Evolutionary conservation across 306 rosid species (phyloP), one percentile per base, ranked within the genome.

Genomic region (Casuarina glauca): DNA sequence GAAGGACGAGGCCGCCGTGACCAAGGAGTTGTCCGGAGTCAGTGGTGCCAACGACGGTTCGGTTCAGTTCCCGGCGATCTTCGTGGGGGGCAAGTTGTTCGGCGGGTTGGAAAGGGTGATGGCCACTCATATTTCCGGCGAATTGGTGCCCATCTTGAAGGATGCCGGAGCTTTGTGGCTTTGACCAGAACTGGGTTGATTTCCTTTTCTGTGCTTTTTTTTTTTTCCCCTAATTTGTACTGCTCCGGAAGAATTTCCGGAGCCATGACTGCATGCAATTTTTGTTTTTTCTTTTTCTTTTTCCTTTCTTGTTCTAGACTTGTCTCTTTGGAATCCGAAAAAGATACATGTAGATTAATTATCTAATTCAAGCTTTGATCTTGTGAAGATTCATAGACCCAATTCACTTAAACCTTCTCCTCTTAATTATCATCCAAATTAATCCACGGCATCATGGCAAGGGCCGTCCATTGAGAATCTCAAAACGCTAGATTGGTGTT

Each of bases 101-200:
- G 98, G 98, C 9, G 98, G 97, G 19, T 84, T 95, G 88, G 98
- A 95, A 57, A 88, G 85, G 64, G 97, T 95, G 5, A 95, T 95
- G 93, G 90, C 93, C 16, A 78, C 89, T 54, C 97, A 95, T 82
- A 95, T 95, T 35, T 89, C 98, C 9, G 97, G 97, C 69, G 98
- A 95, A 78, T 78, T 95, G 81, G 89, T 91, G 19, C 98, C 98
- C 13, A 86, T 91, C 20, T 78, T 94, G 11, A 94, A 89, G 80
- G 86, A 90, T 19, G 98, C 97, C 5, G 98, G 98, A 11, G 98
- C 98, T 77, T 76, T 94, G 78, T 94, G 98, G 98, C 98, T 94
- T 75, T 94, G 89, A 89, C 10, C 9, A 5, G 2, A 11, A 1
- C n/a, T 3, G 1, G 49, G 36, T 48, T 10, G 20, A 20, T 50